Evolutionary conservation across 139 green algal species (phyloP), one percentile per base, ranked within the genome.

Genomic region (Chlorella vulgaris): DNA sequence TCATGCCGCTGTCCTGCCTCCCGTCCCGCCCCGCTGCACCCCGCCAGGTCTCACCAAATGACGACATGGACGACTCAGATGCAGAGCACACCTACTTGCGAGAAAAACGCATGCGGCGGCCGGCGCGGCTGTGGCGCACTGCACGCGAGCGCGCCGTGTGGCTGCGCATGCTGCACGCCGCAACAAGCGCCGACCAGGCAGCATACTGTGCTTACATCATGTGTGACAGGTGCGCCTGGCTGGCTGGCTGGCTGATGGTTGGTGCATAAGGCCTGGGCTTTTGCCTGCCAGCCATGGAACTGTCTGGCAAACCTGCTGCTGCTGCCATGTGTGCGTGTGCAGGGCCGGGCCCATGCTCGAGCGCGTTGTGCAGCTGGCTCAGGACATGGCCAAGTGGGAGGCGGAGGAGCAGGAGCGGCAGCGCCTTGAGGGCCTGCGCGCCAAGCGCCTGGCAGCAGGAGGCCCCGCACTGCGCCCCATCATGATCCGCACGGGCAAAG

Each of bases 401-500:
- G 86, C 61, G 39, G 39, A 60, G 28, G 36, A 63, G 83, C 76
- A 55, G 71, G 71, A 69, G 71, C 61, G 61, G 36, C 28, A 63
- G 71, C 81, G 81, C 33, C 71, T 68, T 33, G 69, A 58, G 73
- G 36, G 35, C 13, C 40, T 67, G 69, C 33, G 35, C 29, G 53
- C 39, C 22, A 55, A 33, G 22, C 73, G 51, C 22, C n/a, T 33
- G 33, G 40, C 47, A 42, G 28, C 75, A 2, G 47, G 28, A 19
- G 33, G 10, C 10, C 38, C 71, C 62, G 35, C 50, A 8, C 18
- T 62, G n/a, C 80, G 84, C n/a, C 84, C 84, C 0, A 43, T 88
- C 35, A 88, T 88, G 84, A 88, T 88, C 74, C 80, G 84, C 71
- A 88, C 84, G 5, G 84, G 84, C 74, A 88, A 88, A 47, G 51